Base-by-base conservation (phyloP, 164 flowering plant species). In the Macadamia integrifolia region DNA sequence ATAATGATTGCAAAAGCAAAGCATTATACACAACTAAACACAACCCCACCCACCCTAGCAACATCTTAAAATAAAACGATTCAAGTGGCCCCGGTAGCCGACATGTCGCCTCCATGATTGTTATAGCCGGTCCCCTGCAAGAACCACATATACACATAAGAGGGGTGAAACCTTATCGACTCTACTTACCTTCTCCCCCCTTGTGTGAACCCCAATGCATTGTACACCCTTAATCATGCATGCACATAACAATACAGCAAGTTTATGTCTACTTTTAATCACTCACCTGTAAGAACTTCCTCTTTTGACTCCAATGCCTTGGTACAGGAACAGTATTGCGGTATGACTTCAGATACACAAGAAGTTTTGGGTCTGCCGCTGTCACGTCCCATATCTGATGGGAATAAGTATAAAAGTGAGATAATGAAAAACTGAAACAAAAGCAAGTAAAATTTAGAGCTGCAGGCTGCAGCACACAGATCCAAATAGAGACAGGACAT, bases 121-220 rank as follows among this genome's bases (percentile, higher is more conserved):
- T 84, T 87, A 85, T 90, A 79, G 89, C 94, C 60, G 83, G 76
- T 78, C 82, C 86, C 99, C 99, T 92, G 99, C 99, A 95, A 95
- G 97, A 91, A 92, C 78, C 94, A 89, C 83, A 87, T 85, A 84
- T 84, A 84, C 78, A 76, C 83, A 94, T 94, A 95, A 92, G 97
- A 89, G 91, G 77, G 69, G 62, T 69, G 69, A 86, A 82, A 86
- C 86, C 85, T 81, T 78, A 85, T 81, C 76, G 75, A 76, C 79
- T 76, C 79, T 75, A 83, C 84, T 81, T 74, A 73, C 80, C 78
- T 85, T 69, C 84, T 76, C 82, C 40, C 82, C 82, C 76, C 85
- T 75, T 72, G 74, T 81, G 81, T 65, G 76, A 75, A 56, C 66
- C 85, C 75, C 61, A 35, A 35, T 71, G 72, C 69, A 67, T 40